Base-by-base conservation (phyloP, 768 basidiomycete species). In the Suillus placidus region DNA sequence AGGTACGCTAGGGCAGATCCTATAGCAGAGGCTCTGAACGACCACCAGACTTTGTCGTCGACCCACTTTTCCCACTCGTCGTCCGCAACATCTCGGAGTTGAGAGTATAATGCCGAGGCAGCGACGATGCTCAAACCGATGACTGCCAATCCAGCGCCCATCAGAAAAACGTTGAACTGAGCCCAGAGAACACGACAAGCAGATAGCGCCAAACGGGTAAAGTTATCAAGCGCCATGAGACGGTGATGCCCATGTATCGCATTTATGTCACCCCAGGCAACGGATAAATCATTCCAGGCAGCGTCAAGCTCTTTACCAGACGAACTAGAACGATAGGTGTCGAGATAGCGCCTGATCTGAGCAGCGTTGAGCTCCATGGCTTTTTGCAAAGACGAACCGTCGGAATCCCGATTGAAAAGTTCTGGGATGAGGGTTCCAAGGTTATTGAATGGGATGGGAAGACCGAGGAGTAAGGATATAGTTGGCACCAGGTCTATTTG, bases 361-460 rank as follows among this genome's bases (percentile, higher is more conserved):
- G n/a, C n/a, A n/a, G n/a, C n/a, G n/a, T n/a, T n/a, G n/a, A 6
- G 80, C 81, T 85, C 75, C 14, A 95, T 82, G 0, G 94, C 95
- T 6, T 78, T 80, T 37, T 78, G 77, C 4, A 95, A 80, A 14
- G 76, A 74, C 13, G 73, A 66, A 12, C 80, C 78, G 2, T 73
- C 70, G 43, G 49, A 8, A 26, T 51, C 23, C 6, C 85, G 83
- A 80, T 85, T 86, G 77, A 99, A 98, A 12, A 97, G 79, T 72
- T 99, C 97, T 0, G 97, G 97, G 37, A 99, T 93, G 66, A 97
- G 79, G 6, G 83, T 87, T 0, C 97, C 97, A 12, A 99, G 88
- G 70, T 96, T 98, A 77, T 96, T 97, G 80, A 91, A 98, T 0
- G 97, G 97, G 47, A 99, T 92, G 0, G 96, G 94, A 3, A 97